phyloP scores from a whole-genome alignment of 2,329 filamentous ascomycete genomes.

The Exophiala dermatitidis region DNA sequence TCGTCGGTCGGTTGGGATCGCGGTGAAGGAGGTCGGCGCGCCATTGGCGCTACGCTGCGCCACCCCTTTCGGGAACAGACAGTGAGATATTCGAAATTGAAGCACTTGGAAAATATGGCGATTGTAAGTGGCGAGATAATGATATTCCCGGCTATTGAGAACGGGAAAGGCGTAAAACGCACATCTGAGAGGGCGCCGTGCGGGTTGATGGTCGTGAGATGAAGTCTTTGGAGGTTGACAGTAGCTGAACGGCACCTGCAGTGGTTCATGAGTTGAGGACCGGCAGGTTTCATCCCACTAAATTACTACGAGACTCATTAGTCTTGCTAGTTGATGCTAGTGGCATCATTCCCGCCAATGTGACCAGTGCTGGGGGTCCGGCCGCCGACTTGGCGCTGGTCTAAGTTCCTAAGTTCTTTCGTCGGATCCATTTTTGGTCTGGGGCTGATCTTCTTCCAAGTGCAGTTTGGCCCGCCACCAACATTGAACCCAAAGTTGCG shows the following conservation, averaged over 20 bases:
- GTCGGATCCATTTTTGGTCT: too few relatives aligned
- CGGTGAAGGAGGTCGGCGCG: conserved; percentile 20
- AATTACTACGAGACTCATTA: too few relatives aligned
- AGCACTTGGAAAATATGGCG: neutral
- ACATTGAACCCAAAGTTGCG: too few relatives aligned
- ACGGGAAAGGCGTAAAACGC: neutral
- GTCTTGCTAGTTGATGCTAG: too few relatives aligned
- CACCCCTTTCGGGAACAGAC: conserved; percentile 17
- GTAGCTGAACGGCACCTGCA: neutral
- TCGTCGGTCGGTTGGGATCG: conserved; percentile 12
- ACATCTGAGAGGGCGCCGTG: neutral
- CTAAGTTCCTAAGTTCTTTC: too few relatives aligned
- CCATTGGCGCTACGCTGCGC: conserved; percentile 25
- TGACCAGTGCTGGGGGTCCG: too few relatives aligned
- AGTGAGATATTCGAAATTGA: neutral
- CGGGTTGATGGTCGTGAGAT: conserved; percentile 1
- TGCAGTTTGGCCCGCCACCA: too few relatives aligned
- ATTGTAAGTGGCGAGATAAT: neutral
- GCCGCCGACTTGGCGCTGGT: too few relatives aligned
- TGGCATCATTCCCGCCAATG: too few relatives aligned
- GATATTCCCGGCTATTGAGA: neutral
- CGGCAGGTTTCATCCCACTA: conserved; percentile 9
- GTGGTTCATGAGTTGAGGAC: conserved; percentile 3
- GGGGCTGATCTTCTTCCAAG: too few relatives aligned
- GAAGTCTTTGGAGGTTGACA: conserved; percentile 9